phyloP scores from a whole-genome alignment of 208 protist species.

The Trypanosoma avium region DNA sequence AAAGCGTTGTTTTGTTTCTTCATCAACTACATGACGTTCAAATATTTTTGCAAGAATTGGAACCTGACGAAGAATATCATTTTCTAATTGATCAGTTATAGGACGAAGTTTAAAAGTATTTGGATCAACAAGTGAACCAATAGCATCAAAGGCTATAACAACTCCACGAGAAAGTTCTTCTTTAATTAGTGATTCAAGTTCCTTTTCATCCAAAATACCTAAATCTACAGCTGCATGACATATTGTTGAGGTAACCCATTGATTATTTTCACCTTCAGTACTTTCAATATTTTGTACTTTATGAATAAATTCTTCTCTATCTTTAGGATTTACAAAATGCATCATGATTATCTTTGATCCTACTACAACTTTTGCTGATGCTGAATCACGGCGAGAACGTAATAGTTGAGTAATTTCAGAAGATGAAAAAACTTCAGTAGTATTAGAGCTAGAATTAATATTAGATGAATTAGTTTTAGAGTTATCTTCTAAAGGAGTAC shows the following conservation, averaged over 20 bases:
- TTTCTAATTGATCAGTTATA: conserved; percentile 81
- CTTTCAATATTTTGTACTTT: conserved; percentile 30
- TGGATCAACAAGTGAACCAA: conserved; percentile 73
- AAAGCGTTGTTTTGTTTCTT: conserved; percentile 55
- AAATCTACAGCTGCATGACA: conserved; percentile 70
- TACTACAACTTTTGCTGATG: conserved; percentile 43
- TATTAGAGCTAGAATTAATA: too few relatives aligned
- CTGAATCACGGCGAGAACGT: conserved; percentile 60
- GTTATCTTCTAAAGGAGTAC: conserved; percentile 16
- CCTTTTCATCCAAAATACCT: conserved; percentile 46
- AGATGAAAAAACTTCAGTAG: conserved; percentile 34
- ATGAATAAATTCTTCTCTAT: conserved; percentile 52
- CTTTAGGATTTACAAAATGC: conserved; percentile 36
- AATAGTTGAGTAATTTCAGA: conserved; percentile 60
- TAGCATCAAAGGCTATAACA: conserved; percentile 64
- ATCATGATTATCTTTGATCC: conserved; percentile 33
- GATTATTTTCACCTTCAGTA: conserved; percentile 28
- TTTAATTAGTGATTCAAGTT: conserved; percentile 42
- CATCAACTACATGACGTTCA: conserved; percentile 49
- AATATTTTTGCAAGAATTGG: conserved; percentile 75
- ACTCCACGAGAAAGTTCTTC: conserved; percentile 74
- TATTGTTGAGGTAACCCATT: conserved; percentile 62
- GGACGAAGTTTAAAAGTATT: conserved; percentile 61
- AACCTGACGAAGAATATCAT: conserved; percentile 78
- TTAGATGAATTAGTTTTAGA: too few relatives aligned